Conservation (phyloP, 495 filamentous ascomycete species). For the Tricharina praecox region DNA sequence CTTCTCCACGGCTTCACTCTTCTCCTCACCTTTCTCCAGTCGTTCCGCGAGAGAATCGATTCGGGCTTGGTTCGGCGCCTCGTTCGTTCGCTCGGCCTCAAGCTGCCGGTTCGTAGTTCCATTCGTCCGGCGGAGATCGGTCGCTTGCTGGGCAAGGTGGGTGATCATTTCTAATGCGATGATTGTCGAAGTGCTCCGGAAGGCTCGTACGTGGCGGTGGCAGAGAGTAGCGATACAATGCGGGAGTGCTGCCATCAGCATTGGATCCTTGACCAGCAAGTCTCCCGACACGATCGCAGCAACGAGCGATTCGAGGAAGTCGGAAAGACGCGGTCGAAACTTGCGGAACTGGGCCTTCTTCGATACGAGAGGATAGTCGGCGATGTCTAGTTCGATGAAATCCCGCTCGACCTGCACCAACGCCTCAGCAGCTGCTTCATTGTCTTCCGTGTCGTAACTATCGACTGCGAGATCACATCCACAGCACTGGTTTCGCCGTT, state of each 20-base stretch:
- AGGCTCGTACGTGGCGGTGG: constrained; percentile 63
- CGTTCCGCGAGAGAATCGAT: constrained; percentile 48
- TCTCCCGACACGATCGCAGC: constrained; percentile 56
- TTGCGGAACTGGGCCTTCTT: constrained; percentile 50
- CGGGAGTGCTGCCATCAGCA: constrained; percentile 67
- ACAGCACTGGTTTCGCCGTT: constrained; percentile 31
- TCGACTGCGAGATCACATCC: constrained; percentile 62
- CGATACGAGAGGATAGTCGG: constrained; percentile 86
- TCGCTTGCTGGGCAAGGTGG: constrained; percentile 46
- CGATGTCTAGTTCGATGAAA: constrained; percentile 43
- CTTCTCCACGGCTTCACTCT: constrained; percentile 44
- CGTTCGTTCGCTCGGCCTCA: constrained; percentile 70
- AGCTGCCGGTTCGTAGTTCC: constrained; percentile 60
- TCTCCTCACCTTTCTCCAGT: constrained; percentile 47
- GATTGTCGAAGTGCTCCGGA: constrained; percentile 81
- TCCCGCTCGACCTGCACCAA: constrained; percentile 65
- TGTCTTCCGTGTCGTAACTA: constrained; percentile 67
- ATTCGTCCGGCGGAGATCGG: constrained; percentile 45
- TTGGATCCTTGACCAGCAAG: constrained; percentile 53
- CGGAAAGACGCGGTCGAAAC: constrained; percentile 58
- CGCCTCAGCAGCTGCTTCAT: constrained; percentile 40
- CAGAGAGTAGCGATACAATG: constrained; percentile 78
- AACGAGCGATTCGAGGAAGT: constrained; percentile 61
- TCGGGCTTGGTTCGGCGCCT: constrained; percentile 37
- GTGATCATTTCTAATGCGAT: constrained; percentile 58